Evolutionary conservation across 768 basidiomycete species (phyloP).

Genomic region (Rhodosporidiobolus sp.): DNA sequence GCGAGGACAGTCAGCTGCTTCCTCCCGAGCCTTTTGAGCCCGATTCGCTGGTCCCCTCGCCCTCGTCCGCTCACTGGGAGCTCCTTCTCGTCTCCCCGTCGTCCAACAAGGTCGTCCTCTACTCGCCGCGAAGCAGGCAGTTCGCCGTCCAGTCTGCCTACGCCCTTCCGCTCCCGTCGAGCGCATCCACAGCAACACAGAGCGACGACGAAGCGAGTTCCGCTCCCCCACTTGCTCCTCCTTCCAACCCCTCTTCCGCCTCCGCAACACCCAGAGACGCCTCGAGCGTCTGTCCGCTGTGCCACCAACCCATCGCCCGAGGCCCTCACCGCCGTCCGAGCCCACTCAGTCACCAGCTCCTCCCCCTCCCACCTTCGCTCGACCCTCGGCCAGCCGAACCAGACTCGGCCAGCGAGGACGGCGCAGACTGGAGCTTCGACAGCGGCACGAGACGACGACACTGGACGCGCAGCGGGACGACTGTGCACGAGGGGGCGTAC

Average conservation of each 20-base stretch:
- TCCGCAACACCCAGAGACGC: background rate
- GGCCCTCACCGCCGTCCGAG: background rate
- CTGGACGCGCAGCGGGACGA: background rate
- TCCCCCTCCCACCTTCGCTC: constrained; percentile 1
- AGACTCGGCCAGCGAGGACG: background rate
- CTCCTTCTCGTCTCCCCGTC: constrained; percentile 13
- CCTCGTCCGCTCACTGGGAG: background rate
- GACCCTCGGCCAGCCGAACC: background rate
- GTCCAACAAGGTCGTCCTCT: constrained; percentile 25
- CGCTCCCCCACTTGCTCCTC: background rate
- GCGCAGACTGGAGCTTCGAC: background rate
- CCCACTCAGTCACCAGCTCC: background rate
- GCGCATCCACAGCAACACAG: background rate
- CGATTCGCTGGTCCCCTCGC: too few relatives aligned
- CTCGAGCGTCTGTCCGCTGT: constrained; percentile 25
- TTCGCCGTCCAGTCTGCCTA: background rate
- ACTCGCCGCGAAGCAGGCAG: background rate
- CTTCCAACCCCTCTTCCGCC: background rate
- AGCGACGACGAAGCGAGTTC: background rate
- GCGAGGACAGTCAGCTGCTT: too few relatives aligned
- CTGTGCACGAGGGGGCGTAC: constrained; percentile 3
- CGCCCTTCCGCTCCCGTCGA: background rate
- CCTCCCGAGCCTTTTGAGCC: too few relatives aligned
- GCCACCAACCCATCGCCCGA: constrained; percentile 3
- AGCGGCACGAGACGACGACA: background rate